phyloP scores from a whole-genome alignment of 192 early-diverging fungal species.

The Linnemannia elongata region DNA sequence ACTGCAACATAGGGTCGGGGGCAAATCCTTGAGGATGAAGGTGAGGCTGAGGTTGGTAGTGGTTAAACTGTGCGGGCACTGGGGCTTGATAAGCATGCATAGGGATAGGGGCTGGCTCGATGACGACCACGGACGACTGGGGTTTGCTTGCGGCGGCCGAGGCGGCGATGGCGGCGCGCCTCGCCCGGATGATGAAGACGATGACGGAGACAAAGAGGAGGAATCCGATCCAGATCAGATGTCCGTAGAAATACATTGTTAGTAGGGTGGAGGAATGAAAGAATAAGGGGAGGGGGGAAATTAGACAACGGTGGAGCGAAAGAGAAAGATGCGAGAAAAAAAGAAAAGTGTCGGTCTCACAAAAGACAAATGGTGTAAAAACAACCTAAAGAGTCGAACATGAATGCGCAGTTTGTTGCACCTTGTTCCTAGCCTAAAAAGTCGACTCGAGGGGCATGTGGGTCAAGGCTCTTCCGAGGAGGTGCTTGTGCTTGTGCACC shows the following conservation, averaged over 20 bases:
- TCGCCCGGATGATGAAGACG: not conserved
- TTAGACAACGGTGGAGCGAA: not conserved
- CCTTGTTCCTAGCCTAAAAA: not conserved
- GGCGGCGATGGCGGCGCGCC: not conserved
- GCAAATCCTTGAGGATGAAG: not conserved
- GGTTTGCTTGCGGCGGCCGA: not conserved
- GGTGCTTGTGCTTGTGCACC: not conserved
- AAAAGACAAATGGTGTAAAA: too few relatives aligned
- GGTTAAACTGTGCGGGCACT: not conserved
- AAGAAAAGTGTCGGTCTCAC: not conserved
- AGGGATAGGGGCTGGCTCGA: not conserved
- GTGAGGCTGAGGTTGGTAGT: not conserved
- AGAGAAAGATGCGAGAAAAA: not conserved
- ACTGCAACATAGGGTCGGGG: not conserved
- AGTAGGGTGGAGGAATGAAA: not conserved
- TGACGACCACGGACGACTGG: conserved; percentile 1
- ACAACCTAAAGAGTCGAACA: too few relatives aligned
- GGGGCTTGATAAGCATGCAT: not conserved
- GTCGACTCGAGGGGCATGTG: not conserved
- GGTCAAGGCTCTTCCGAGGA: not conserved
- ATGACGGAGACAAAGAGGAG: not conserved
- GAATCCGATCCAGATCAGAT: conserved; percentile 4
- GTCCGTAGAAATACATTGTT: not conserved
- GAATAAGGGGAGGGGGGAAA: not conserved
- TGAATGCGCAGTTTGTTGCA: not conserved